These are phyloP conservation scores for Phytophthora quininea DNA, from an alignment of 352 stramenopile genomes.

Conservation along the genomic window DNA sequence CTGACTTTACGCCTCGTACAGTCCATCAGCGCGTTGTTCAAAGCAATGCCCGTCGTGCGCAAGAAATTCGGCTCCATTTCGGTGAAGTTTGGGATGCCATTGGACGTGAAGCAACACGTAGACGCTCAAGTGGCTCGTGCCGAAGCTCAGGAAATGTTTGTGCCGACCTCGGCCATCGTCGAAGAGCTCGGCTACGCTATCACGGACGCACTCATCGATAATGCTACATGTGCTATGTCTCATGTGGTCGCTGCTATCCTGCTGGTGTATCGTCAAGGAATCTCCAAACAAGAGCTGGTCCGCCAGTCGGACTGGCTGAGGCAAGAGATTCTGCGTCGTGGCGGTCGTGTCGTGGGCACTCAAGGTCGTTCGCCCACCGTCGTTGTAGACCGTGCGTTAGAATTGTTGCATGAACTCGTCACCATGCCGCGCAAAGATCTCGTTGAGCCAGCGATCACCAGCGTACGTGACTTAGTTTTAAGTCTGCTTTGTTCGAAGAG, in stretches of 20 bases:
- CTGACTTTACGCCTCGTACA: conserved; percentile 15
- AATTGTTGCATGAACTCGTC: conserved; percentile 74
- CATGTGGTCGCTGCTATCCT: conserved; percentile 78
- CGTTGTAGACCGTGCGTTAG: conserved; percentile 70
- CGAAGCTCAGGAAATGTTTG: conserved; percentile 40
- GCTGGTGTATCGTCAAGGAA: conserved; percentile 81
- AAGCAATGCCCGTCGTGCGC: conserved; percentile 68
- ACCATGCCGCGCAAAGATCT: conserved; percentile 76
- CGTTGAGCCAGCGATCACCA: conserved; percentile 78
- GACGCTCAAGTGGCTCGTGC: conserved; percentile 28
- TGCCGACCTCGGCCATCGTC: conserved; percentile 47
- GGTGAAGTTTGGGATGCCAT: conserved; percentile 73
- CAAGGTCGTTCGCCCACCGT: conserved; percentile 71
- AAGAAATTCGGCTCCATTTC: conserved; percentile 87
- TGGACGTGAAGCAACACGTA: conserved; percentile 69
- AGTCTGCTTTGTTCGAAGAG: conserved; percentile 8
- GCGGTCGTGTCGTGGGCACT: conserved; percentile 71
- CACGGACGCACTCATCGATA: conserved; percentile 71
- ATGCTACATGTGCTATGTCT: conserved; percentile 74
- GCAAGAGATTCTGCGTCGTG: conserved; percentile 69
- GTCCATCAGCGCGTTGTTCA: conserved; percentile 71
- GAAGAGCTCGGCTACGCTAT: conserved; percentile 76
- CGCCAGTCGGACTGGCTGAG: conserved; percentile 79
- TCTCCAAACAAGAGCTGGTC: conserved; percentile 73
- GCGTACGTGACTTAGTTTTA: conserved; percentile 39